A percentile compares a stretch with the other conserved stretches of the same genome.
These are phyloP conservation scores for Cephalotrichum gorgonifer DNA, from an alignment of 2,329 filamentous ascomycete species.

Conservation along the genomic window DNA sequence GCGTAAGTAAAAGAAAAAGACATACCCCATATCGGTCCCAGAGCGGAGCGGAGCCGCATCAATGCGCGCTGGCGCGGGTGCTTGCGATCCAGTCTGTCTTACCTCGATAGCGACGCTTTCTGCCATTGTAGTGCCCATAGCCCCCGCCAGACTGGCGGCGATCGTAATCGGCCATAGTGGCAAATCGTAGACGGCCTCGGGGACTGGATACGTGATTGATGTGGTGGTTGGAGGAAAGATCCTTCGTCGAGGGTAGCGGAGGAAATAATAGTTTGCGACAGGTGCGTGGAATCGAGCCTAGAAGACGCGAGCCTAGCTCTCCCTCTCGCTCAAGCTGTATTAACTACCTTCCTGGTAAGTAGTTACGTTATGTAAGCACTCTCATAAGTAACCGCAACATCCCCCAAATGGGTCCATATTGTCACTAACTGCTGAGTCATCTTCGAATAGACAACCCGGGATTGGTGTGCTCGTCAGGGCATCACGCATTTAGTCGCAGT, in stretches of 20 bases:
- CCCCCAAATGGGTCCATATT: no score
- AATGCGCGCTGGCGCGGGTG: background rate
- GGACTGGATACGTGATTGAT: background rate
- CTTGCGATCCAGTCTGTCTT: background rate
- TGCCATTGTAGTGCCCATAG: slow-evolving; percentile 44
- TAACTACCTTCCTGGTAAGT: no score
- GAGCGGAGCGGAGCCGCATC: background rate
- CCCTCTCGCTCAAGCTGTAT: no score
- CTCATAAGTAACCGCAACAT: no score
- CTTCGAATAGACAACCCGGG: no score
- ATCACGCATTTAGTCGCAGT: no score
- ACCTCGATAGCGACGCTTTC: slow-evolving; percentile 74
- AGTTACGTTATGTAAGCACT: no score
- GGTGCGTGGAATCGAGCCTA: no score
- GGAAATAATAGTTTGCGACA: background rate
- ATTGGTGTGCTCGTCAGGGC: no score
- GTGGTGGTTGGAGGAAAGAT: background rate
- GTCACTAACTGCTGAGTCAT: no score
- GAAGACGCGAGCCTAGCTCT: no score
- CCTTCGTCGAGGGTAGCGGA: background rate
- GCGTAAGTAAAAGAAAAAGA: slow-evolving; percentile 11
- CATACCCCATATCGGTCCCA: background rate
- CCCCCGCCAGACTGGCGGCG: slow-evolving; percentile 36
- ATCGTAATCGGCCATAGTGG: slow-evolving; percentile 45
- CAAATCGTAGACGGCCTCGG: background rate